Evolutionary conservation across 2,329 filamentous ascomycete genomes (phyloP), one percentile per base, ranked within the genome.

Genomic region (Boeremia lycopersici): DNA sequence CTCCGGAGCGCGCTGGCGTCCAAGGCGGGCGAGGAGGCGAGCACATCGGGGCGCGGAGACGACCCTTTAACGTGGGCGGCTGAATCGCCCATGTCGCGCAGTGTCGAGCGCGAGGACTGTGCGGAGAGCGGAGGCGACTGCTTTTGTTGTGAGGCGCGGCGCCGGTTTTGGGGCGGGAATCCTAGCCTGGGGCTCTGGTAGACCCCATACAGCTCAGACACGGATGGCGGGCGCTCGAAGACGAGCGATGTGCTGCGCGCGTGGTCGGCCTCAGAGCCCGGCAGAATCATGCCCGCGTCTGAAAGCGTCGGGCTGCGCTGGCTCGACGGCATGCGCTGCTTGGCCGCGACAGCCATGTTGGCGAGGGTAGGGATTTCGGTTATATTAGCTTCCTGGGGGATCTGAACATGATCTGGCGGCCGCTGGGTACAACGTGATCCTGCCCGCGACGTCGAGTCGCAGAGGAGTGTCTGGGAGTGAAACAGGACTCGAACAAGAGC

Each of bases 221-320:
- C 74, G 61, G 78, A 76, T 19, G 78, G 79, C 31, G 81, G 72
- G 33, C 77, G 77, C 53, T 66, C 64, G 19, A 82, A 79, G 56
- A 81, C 81, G 53, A 82, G 77, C 81, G 78, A 71, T 81, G 79
- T 69, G 83, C 76, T 73, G 79, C 73, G 74, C 38, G 63, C 54
- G 42, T 60, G 57, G 45, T 58, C 53, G 41, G 57, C 38, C 35
- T 68, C 62, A 47, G 60, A 60, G 48, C 89, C 87, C 57, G 93
- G 93, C 47, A 97, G 79, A 67, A 97, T 96, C 91, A 96, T 93
- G 74, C 96, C 93, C 47, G 92, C 91, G 74, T 96, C 96, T 51
- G 91, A 96, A 68, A 97, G 80, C 2, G 93, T 96, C 41, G 93
- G 93, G 46, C 52, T 55, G 41, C 52, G 52, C 31, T 55, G 52